Conservation (phyloP, 345 rosid genomes). For the Populus deltoides region DNA sequence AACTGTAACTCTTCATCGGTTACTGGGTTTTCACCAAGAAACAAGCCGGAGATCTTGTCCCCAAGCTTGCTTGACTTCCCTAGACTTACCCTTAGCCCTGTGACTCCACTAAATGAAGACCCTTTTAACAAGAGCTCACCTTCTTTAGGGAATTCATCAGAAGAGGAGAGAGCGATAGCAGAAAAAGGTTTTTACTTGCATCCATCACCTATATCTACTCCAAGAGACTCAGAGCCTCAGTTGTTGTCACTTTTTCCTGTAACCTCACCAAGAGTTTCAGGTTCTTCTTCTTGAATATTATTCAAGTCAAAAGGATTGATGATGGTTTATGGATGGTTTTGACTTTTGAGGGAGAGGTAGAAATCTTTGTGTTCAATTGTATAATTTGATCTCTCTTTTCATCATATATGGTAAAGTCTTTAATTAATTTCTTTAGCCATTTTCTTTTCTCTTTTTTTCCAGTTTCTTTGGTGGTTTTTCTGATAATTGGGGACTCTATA, state of each 20-base stretch:
- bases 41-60: constrained; percentile 64
- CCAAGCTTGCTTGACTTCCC: constrained; percentile 96
- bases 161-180: constrained; percentile 32
- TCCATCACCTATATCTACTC: constrained; percentile 39
- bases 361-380: constrained; percentile 39
- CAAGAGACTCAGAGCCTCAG: constrained; percentile 33
- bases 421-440: constrained; percentile 11
- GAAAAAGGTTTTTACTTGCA: constrained; percentile 42
- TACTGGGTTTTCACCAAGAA: constrained; percentile 59
- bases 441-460: neutral
- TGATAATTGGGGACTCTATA: neutral
- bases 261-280: constrained; percentile 30
- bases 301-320: neutral
- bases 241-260: constrained; percentile 40
- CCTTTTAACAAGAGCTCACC: constrained; percentile 64
- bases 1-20: neutral
- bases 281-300: constrained; percentile 16
- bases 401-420: constrained; percentile 30
- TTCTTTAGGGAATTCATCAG: constrained; percentile 40
- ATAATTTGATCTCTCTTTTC: constrained; percentile 42
- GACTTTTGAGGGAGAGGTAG: constrained; percentile 19
- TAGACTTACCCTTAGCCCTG: constrained; percentile 74
- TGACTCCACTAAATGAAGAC: constrained; percentile 76
- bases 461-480: neutral
- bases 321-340: constrained; percentile 18